Percentiles rank a stretch among this genome's conserved stretches.
Conservation (phyloP, 306 rosid species). For the Fagus sylvatica region DNA sequence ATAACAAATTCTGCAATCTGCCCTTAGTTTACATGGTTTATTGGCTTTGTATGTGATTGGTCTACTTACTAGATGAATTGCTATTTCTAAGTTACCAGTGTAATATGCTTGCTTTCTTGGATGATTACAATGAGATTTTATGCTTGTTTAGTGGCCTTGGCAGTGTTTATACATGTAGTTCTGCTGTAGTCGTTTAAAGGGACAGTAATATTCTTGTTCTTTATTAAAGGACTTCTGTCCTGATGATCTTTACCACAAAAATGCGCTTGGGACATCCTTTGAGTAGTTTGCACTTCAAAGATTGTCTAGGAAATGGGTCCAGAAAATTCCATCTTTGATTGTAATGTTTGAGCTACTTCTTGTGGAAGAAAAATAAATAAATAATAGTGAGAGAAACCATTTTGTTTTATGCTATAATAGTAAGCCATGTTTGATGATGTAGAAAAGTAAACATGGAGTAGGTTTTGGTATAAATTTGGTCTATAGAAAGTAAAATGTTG, state of each 20-base stretch:
- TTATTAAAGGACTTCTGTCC: not conserved
- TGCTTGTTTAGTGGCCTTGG: constrained; percentile 4
- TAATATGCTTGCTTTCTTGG: constrained; percentile 3
- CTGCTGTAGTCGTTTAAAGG: not conserved
- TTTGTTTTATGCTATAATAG: not conserved
- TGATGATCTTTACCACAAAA: not conserved
- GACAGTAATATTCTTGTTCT: constrained; percentile 1
- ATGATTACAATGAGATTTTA: constrained; percentile 8
- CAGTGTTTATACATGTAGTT: not conserved
- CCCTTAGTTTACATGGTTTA: not conserved
- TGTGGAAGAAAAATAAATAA: not conserved
- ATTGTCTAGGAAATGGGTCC: not conserved
- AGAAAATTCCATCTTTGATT: not conserved
- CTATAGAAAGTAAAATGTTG: not conserved
- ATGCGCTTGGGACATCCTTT: not conserved
- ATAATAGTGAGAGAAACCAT: not conserved
- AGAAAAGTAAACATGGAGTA: too few species aligned
- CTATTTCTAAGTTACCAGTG: not conserved
- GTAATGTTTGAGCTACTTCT: not conserved
- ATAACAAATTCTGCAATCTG: not conserved
- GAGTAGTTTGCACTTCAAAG: not conserved
- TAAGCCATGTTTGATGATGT: too few species aligned
- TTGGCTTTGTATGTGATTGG: not conserved
- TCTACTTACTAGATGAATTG: not conserved
- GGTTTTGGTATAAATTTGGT: not conserved